Base-by-base conservation (phyloP, 768 basidiomycete species). In the Boletus reticulatus region DNA sequence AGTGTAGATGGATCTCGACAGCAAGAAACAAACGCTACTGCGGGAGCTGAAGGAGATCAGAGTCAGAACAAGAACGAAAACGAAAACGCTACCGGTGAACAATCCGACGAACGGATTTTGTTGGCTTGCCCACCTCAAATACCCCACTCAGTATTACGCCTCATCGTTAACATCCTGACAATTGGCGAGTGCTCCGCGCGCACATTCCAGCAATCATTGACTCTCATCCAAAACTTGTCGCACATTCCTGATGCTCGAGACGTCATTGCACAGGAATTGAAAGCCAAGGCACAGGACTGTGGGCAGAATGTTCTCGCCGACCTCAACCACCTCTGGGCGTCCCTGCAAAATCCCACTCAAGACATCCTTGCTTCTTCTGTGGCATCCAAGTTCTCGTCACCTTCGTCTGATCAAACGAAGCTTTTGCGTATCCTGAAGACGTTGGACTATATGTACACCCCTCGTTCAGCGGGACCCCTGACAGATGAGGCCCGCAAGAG, bases 131-230 rank as follows among this genome's bases (percentile, higher is more conserved):
- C 91, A 17, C 97, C 97, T 13, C 85, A 88, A 60, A 87, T 98
- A 55, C 93, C 95, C 8, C 84, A 89, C 49, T 70, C 84, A 4
- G 86, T 90, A n/a, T 79, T 98, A 24, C 87, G 91, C 37, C 82
- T 94, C 37, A 93, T 98, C 57, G 94, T 97, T 68, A 98, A 98
- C 71, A 94, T 98, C 62, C 78, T 99, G 59, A 98, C 97, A n/a
- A 81, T 89, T 19, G 97, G 97, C 43, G 97, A 99, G 76, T 98
- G 96, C 67, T 94, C 94, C 22, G 91, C 89, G 42, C 82, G 89
- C 32, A 97, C 95, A n/a, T 99, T 99, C 82, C 89, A 94, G 62
- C 87, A 94, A 67, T 94, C 92, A 39, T 78, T 98, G 42, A 80
- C 87, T 17, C 82, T 98, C 34, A 98, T 99, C 54, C 93, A 96